These are phyloP conservation scores for Claviceps africana DNA, from an alignment of 2,329 filamentous ascomycete species.

Conservation along the genomic window DNA sequence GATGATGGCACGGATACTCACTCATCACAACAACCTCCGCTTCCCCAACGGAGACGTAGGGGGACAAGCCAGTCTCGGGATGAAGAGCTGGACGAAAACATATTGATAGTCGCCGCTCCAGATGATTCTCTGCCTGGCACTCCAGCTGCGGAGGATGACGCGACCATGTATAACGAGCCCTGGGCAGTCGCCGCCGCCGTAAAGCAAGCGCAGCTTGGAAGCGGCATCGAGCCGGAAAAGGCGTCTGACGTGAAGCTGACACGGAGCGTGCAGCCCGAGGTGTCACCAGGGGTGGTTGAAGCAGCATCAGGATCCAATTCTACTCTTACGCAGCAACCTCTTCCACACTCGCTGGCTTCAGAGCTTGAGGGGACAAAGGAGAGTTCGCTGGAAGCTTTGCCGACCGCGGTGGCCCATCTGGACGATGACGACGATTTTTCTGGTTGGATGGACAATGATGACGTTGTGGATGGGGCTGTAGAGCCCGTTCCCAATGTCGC, in stretches of 20 bases:
- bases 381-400: slow-evolving; percentile 7
- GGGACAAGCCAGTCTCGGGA: slow-evolving; percentile 22
- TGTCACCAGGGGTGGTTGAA: neutral
- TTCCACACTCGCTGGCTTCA: neutral
- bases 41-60: slow-evolving; percentile 32
- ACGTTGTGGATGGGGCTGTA: neutral
- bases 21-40: slow-evolving; percentile 23
- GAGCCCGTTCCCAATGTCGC: neutral
- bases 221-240: slow-evolving; percentile 1
- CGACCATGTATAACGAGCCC: slow-evolving; percentile 7
- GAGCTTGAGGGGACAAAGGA: neutral
- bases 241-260: neutral
- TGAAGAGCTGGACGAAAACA: slow-evolving; percentile 29
- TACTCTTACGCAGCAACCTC: neutral
- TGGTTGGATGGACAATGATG: slow-evolving; percentile 15
- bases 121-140: slow-evolving; percentile 46
- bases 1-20: slow-evolving; percentile 16
- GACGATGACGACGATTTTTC: slow-evolving; percentile 11
- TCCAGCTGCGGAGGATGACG: slow-evolving; percentile 28
- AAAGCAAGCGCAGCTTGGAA: slow-evolving; percentile 2
- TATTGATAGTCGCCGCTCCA: slow-evolving; percentile 53
- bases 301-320: neutral
- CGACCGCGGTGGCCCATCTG: slow-evolving; percentile 3
- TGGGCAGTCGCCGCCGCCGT: slow-evolving; percentile 6
- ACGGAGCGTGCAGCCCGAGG: neutral